Evolutionary conservation across 2,329 filamentous ascomycete genomes (phyloP).

Genomic region (Trichophyton verrucosum): DNA sequence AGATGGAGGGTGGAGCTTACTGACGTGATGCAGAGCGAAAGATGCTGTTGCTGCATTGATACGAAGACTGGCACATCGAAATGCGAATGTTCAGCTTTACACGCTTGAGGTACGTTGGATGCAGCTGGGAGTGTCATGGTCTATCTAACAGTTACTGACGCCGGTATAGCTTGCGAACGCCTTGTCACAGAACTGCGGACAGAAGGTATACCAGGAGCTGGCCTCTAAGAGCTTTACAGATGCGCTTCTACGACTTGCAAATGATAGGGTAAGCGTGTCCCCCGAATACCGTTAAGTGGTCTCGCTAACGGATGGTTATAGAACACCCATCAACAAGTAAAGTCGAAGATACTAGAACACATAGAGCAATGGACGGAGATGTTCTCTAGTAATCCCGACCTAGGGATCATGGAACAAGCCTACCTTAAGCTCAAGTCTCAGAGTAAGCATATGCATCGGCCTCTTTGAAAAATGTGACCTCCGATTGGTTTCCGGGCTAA

Average conservation of each 20-base stretch:
- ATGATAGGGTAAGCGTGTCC: constrained; percentile 50
- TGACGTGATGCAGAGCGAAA: constrained; percentile 44
- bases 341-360: constrained; percentile 89
- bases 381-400: constrained; percentile 77
- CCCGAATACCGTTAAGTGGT: not conserved
- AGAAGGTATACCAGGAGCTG: constrained; percentile 75
- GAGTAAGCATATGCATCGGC: constrained; percentile 31
- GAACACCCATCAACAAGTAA: constrained; percentile 93
- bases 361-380: constrained; percentile 96
- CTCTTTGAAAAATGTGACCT: not conserved
- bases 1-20: not conserved
- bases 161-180: constrained; percentile 64
- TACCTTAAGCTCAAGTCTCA: constrained; percentile 72
- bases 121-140: not conserved
- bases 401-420: constrained; percentile 95
- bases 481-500: constrained; percentile 2
- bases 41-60: constrained; percentile 83
- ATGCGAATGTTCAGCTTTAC: constrained; percentile 92
- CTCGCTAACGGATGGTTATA: constrained; percentile 16
- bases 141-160: not conserved
- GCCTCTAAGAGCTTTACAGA: constrained; percentile 90
- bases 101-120: constrained; percentile 57
- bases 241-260: constrained; percentile 76
- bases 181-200: constrained; percentile 81
- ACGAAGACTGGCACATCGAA: constrained; percentile 80